Evolutionary conservation across 2,329 filamentous ascomycete genomes (phyloP).

Genomic region (Cytospora schulzeri): DNA sequence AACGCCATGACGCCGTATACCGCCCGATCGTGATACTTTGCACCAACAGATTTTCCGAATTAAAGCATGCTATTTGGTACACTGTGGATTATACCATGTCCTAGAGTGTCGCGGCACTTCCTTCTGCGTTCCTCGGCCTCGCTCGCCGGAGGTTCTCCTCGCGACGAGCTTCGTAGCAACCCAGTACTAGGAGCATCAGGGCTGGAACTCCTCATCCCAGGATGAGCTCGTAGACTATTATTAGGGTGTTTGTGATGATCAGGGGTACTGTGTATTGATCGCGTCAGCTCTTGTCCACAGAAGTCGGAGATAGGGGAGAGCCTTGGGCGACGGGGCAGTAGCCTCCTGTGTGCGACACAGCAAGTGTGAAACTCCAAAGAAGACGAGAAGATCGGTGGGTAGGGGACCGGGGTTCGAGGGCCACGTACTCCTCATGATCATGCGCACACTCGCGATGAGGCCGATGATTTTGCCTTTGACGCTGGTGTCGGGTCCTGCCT

Average conservation of each 20-base stretch:
- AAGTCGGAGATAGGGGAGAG: not conserved
- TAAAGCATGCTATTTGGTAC: not conserved
- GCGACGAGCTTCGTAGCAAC: conserved; percentile 4
- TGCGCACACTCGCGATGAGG: conserved; percentile 86
- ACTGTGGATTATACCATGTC: not conserved
- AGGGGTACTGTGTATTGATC: conserved; percentile 65
- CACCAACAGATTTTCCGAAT: not conserved
- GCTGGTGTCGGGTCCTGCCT: conserved; percentile 66
- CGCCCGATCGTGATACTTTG: not conserved
- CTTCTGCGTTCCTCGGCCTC: not conserved
- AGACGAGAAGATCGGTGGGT: not conserved
- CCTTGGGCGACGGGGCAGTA: not conserved
- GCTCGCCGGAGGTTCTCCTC: not conserved
- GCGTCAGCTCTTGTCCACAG: conserved; percentile 9
- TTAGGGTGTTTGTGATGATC: conserved; percentile 78
- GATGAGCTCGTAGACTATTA: conserved; percentile 81
- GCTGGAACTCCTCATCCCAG: conserved; percentile 57
- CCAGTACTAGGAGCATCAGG: not conserved
- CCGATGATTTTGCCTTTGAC: conserved; percentile 87
- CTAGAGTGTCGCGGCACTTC: no score
- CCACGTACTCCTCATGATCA: conserved; percentile 84
- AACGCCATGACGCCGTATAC: conserved; percentile 21
- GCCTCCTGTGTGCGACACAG: no score
- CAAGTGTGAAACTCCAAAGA: not conserved
- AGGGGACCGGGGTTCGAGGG: not conserved